Evolutionary conservation across 495 filamentous ascomycete species (phyloP).

Genomic region (Xylaria cubensis): DNA sequence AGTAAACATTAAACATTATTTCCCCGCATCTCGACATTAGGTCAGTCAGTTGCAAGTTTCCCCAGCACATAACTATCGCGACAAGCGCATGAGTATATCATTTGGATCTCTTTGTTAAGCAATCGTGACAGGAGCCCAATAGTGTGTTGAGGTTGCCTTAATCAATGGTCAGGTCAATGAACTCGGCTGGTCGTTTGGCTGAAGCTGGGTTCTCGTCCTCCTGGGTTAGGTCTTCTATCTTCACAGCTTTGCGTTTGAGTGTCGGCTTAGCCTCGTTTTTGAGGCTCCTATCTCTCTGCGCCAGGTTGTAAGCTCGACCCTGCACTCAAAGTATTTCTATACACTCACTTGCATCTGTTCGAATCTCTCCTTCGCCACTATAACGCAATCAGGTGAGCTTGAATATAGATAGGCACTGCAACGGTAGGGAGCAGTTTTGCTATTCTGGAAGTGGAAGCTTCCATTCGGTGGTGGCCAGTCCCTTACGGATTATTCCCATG

Average conservation of each 20-base stretch:
- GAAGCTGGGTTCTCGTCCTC: background rate
- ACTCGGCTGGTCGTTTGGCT: constrained; percentile 25
- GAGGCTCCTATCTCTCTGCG: constrained; percentile 16
- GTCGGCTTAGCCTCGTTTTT: constrained; percentile 32
- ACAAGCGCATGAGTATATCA: background rate
- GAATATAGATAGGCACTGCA: background rate
- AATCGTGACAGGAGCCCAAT: background rate
- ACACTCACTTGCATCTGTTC: constrained; percentile 30
- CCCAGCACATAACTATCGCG: background rate
- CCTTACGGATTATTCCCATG: background rate
- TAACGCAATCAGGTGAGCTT: background rate
- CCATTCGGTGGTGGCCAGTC: background rate
- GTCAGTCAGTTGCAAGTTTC: background rate
- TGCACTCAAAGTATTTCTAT: background rate
- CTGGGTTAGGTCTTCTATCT: background rate
- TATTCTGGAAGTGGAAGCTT: background rate
- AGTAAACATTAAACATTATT: background rate
- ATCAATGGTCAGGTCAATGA: constrained; percentile 32
- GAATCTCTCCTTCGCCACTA: constrained; percentile 32
- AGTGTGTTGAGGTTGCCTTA: background rate
- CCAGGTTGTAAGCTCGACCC: constrained; percentile 14
- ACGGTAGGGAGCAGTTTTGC: background rate
- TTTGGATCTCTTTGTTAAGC: background rate
- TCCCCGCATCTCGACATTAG: background rate
- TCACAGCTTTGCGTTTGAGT: constrained; percentile 27